phyloP scores from a whole-genome alignment of 805 yeast genomes.

The Pichia deserticola region DNA sequence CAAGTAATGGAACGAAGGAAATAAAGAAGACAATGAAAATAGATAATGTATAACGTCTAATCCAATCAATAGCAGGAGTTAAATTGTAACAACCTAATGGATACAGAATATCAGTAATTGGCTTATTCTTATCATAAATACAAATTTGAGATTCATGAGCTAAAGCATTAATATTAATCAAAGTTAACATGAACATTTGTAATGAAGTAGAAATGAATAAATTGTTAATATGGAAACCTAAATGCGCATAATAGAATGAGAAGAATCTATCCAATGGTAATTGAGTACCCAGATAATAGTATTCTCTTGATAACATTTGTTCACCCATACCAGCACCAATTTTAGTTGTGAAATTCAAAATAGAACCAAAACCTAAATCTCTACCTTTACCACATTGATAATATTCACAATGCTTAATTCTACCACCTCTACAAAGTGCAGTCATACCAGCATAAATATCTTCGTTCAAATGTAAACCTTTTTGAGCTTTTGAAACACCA shows the following conservation, averaged over 20 bases:
- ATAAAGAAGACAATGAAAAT: slow-evolving; percentile 78
- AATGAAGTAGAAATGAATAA: slow-evolving; percentile 70
- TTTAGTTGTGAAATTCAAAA: slow-evolving; percentile 77
- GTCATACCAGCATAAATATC: slow-evolving; percentile 88
- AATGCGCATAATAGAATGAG: slow-evolving; percentile 79
- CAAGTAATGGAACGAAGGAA: slow-evolving; percentile 69
- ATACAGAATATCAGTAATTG: slow-evolving; percentile 55
- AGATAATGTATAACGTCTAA: slow-evolving; percentile 72
- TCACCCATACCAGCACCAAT: slow-evolving; percentile 95
- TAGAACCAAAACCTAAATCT: slow-evolving; percentile 82
- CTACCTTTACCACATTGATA: slow-evolving; percentile 89
- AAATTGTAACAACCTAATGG: slow-evolving; percentile 74
- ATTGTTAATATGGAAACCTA: slow-evolving; percentile 81
- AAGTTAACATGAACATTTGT: slow-evolving; percentile 62
- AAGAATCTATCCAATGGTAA: slow-evolving; percentile 74
- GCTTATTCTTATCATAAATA: slow-evolving; percentile 55
- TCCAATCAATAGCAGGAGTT: slow-evolving; percentile 71
- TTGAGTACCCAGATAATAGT: slow-evolving; percentile 74
- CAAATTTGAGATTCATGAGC: slow-evolving; percentile 68
- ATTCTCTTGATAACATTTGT: slow-evolving; percentile 79
- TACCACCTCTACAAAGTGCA: slow-evolving; percentile 76
- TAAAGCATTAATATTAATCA: slow-evolving; percentile 64
- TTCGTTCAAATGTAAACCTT: slow-evolving; percentile 78
- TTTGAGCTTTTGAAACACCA: slow-evolving; percentile 82
- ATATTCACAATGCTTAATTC: slow-evolving; percentile 81